These are phyloP conservation scores for Gliomastix tumulicola DNA, from an alignment of 2,329 filamentous ascomycete genomes.

Conservation along the genomic window DNA sequence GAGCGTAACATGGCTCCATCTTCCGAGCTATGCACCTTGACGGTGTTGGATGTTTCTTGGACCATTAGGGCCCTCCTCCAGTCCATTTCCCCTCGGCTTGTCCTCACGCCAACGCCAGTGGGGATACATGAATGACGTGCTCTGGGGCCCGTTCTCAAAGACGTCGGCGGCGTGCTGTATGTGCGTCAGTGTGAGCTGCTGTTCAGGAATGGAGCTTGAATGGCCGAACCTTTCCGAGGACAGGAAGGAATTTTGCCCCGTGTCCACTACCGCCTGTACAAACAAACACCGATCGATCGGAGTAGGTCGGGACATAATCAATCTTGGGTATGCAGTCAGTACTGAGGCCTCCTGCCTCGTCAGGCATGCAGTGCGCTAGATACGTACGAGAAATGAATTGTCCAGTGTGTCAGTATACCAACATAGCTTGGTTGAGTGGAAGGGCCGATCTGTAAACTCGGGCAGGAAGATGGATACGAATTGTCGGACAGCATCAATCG, in stretches of 20 bases:
- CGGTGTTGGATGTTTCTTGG: constrained; percentile 15
- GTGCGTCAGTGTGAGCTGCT: neutral
- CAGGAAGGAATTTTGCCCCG: constrained; percentile 25
- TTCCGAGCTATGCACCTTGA: too few species aligned
- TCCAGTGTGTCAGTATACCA: constrained; percentile 27
- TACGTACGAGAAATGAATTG: constrained; percentile 18
- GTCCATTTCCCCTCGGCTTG: constrained; percentile 15
- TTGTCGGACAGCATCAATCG: constrained; percentile 11
- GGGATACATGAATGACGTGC: constrained; percentile 17
- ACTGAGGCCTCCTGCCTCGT: neutral
- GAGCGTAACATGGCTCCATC: too few species aligned
- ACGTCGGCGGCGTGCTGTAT: constrained; percentile 22
- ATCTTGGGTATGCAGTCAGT: constrained; percentile 10
- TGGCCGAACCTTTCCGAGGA: constrained; percentile 18
- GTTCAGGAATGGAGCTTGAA: neutral
- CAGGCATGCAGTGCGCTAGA: neutral
- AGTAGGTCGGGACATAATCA: constrained; percentile 20
- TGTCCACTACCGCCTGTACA: constrained; percentile 26
- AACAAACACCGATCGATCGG: constrained; percentile 20
- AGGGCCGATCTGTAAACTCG: constrained; percentile 14
- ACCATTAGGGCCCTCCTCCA: constrained; percentile 18
- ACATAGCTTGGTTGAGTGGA: constrained; percentile 17
- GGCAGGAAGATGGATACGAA: constrained; percentile 16
- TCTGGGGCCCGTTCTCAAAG: constrained; percentile 14
- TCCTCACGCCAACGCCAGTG: constrained; percentile 21